Base-by-base conservation (phyloP, 2,329 filamentous ascomycete genomes). In the Aureobasidium zeae region DNA sequence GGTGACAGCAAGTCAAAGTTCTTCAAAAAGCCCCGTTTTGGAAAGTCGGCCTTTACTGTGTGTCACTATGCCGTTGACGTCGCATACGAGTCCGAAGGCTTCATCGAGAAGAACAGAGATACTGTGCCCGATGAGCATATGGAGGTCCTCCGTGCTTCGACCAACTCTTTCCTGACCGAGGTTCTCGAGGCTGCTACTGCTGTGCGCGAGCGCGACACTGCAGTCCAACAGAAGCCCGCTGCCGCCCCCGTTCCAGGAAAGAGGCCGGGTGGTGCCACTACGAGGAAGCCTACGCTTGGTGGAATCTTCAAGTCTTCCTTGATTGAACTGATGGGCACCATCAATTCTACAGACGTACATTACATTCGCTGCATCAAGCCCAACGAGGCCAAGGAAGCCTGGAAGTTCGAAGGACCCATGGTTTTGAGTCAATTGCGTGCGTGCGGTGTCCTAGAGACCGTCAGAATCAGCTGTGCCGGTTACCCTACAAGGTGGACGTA, bases 301-400 rank as follows among this genome's bases (percentile, higher is more conserved):
- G 91, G 91, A 49, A 98, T 98, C 53, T 98, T 98, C 80, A 94
- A 94, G 61, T 94, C 88, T 3, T 96, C 91, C 7, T 71, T 98
- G 57, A 96, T 98, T 55, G 91, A 98, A 66, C 77, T 98, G 39
- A 98, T 98, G 89, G 75, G 79, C 61, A 98, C 91, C 4, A 98
- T 98, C 66, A 94, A 93, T 64, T 88, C 85, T 53, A 98, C 91
- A 2, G 91, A 98, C 61, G 91, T 96, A 15, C 91, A 98, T 65
- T 98, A 98, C 65, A 98, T 98, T 59, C 81, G 91, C 54, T 98
- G 91, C 63, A 96, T 98, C 67, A 98, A 98, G 68, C 91, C 91
- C 22, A 98, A 98, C 61, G 91, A 98, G 66, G 86, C 79, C 38
- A 98, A 98, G 66, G 85, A 85, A 57, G 79, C 91, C 0, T 98